phyloP scores from a whole-genome alignment of 208 protist genomes.

The Leishmania aethiopica region DNA sequence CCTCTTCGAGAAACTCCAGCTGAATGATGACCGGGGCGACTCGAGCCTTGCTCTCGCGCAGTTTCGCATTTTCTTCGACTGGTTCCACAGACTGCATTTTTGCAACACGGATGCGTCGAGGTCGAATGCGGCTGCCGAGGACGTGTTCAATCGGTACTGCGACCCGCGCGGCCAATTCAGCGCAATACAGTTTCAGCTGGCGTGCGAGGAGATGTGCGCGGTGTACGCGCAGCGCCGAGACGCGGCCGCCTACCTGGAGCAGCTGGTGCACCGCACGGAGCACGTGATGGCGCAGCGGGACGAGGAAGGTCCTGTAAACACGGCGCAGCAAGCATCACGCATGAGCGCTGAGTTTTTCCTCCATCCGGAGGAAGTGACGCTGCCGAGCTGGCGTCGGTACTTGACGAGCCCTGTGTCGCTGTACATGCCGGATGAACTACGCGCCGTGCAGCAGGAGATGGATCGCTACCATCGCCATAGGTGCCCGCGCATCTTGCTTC shows the following conservation, averaged over 20 bases:
- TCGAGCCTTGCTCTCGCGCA: slow-evolving; percentile 30
- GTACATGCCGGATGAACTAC: slow-evolving; percentile 70
- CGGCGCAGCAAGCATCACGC: neutral
- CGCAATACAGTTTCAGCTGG: slow-evolving; percentile 51
- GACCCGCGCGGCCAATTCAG: slow-evolving; percentile 51
- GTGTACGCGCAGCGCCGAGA: slow-evolving; percentile 50
- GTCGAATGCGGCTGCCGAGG: slow-evolving; percentile 49
- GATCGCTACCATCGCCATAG: slow-evolving; percentile 36
- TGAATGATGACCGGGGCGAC: slow-evolving; percentile 19
- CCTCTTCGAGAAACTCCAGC: slow-evolving; percentile 41
- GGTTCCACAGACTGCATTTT: slow-evolving; percentile 75
- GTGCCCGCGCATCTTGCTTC: slow-evolving; percentile 62
- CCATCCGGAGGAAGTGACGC: slow-evolving; percentile 22
- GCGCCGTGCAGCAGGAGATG: slow-evolving; percentile 40
- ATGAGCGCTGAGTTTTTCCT: slow-evolving; percentile 39
- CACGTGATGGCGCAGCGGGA: slow-evolving; percentile 4
- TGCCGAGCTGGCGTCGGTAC: slow-evolving; percentile 30
- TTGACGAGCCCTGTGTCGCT: slow-evolving; percentile 58
- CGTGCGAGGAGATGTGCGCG: slow-evolving; percentile 55
- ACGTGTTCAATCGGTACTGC: slow-evolving; percentile 54
- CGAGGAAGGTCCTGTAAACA: neutral
- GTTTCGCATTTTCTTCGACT: slow-evolving; percentile 78
- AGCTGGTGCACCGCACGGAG: slow-evolving; percentile 41
- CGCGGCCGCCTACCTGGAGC: slow-evolving; percentile 52
- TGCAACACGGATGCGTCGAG: slow-evolving; percentile 55